Base-by-base conservation (phyloP, 2,329 filamentous ascomycete species). In the Epichloe hybrida region DNA sequence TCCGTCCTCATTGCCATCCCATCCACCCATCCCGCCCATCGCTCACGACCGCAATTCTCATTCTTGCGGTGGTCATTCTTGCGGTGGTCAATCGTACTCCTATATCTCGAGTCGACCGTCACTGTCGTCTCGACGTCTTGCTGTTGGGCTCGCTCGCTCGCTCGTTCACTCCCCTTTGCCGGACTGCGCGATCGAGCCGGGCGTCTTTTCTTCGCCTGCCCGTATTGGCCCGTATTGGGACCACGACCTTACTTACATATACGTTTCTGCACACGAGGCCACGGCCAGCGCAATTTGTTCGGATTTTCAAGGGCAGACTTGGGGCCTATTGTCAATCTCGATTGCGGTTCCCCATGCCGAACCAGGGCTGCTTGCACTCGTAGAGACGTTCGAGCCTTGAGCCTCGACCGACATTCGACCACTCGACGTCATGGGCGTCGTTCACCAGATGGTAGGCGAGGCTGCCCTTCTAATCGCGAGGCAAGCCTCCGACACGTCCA, bases 391-490 rank as follows among this genome's bases (percentile, higher is more conserved):
- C 38, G 46, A 41, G 42, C 35, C 21, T 39, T 11, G 40, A 27
- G 17, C 40, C 8, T 49, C 35, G 15, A n/a, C 21, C 21, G 17
- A 44, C 50, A 34, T 17, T 40, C 41, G 39, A 38, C 12, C 31
- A 2, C 27, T 37, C 34, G 23, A 43, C 55, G 57, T 52, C 49
- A 72, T 72, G 69, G 61, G 63, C 40, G 59, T 63, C 52, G 48
- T 71, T 51, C 60, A 70, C 48, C 61, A 67, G 50, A 60, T 65
- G 43, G 53, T 71, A 50, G 61, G 63, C 53, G 63, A 66, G 50
- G 66, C 65, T 50, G 65, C 62, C 39, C 57, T 66, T 46, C 56
- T 69, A 27, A 63, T 69, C 50, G 67, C 63, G 48, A 63, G 68
- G 49, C 63, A 62, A 45, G 61, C 66, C 45, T 49, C 53, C 0